phyloP scores from a whole-genome alignment of 163 green algal genomes.

The Chloromonas sp. region DNA sequence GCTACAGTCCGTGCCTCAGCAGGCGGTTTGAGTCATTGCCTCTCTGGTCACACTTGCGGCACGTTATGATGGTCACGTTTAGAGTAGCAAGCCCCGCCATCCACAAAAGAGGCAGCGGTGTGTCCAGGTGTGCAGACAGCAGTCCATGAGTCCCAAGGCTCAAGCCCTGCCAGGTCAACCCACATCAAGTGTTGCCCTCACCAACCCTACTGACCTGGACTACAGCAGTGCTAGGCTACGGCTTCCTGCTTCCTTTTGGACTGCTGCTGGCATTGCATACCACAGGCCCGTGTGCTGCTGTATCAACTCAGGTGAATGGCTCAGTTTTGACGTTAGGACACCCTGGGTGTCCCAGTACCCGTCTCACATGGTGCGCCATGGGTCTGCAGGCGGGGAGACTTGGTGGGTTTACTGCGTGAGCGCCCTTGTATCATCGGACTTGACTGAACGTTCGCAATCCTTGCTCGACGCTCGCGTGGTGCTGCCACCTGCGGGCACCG shows the following conservation, averaged over 20 bases:
- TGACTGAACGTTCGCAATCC: neutral
- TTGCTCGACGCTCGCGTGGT: neutral
- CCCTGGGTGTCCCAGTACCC: neutral
- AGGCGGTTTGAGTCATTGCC: too few relatives aligned
- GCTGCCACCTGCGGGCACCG: neutral
- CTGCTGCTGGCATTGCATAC: constrained; percentile 1
- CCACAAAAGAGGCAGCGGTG: too few relatives aligned
- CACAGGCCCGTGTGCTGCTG: neutral
- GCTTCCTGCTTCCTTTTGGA: neutral
- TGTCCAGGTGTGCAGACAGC: too few relatives aligned
- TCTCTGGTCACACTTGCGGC: too few relatives aligned
- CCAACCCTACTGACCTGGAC: too few relatives aligned
- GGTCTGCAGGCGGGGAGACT: neutral
- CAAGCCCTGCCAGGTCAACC: too few relatives aligned
- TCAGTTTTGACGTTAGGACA: neutral
- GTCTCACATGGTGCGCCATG: neutral
- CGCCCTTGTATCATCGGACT: neutral
- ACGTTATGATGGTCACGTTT: too few relatives aligned
- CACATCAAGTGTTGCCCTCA: too few relatives aligned
- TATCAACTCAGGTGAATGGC: neutral
- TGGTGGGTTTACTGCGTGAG: neutral
- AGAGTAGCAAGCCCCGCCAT: too few relatives aligned
- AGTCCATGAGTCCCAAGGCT: too few relatives aligned
- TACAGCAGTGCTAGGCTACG: too few relatives aligned
- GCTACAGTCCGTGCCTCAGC: too few relatives aligned